Evolutionary conservation across 2,329 filamentous ascomycete genomes (phyloP).

Genomic region (Berkeleyomyces basicola): DNA sequence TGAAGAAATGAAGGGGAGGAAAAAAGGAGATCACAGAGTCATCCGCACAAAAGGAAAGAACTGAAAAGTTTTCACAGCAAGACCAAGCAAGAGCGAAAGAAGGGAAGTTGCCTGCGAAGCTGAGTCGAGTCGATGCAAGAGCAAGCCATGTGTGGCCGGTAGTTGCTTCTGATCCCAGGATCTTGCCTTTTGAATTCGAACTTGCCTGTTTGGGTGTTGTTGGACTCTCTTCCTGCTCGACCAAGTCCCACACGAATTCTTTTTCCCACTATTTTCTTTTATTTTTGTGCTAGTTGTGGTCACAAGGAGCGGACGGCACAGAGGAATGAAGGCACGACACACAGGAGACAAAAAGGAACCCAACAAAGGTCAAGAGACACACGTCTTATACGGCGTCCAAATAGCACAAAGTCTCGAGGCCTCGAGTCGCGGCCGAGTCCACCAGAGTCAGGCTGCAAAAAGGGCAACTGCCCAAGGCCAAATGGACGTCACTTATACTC

Average conservation of each 20-base stretch:
- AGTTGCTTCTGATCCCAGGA: constrained; percentile 16
- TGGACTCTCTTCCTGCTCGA: background rate
- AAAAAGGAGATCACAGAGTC: background rate
- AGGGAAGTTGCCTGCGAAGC: background rate
- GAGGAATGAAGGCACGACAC: background rate
- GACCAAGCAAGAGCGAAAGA: background rate
- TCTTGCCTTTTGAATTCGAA: constrained; percentile 32
- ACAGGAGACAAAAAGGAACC: background rate
- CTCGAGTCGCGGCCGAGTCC: background rate
- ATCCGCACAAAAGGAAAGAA: background rate
- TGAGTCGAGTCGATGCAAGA: background rate
- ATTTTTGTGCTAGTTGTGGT: background rate
- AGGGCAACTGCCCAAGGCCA: background rate
- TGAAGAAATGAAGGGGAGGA: background rate
- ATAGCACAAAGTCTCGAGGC: background rate
- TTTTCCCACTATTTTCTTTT: background rate
- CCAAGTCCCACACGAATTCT: background rate
- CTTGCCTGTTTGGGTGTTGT: background rate
- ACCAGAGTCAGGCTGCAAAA: background rate
- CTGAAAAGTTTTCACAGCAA: background rate
- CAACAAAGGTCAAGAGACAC: background rate
- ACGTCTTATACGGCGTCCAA: background rate
- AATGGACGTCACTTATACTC: background rate
- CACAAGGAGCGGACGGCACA: background rate
- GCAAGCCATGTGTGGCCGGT: background rate